Evolutionary conservation across 2,329 filamentous ascomycete species (phyloP), one percentile per base, ranked within the genome.

Genomic region (Phoma sp.): DNA sequence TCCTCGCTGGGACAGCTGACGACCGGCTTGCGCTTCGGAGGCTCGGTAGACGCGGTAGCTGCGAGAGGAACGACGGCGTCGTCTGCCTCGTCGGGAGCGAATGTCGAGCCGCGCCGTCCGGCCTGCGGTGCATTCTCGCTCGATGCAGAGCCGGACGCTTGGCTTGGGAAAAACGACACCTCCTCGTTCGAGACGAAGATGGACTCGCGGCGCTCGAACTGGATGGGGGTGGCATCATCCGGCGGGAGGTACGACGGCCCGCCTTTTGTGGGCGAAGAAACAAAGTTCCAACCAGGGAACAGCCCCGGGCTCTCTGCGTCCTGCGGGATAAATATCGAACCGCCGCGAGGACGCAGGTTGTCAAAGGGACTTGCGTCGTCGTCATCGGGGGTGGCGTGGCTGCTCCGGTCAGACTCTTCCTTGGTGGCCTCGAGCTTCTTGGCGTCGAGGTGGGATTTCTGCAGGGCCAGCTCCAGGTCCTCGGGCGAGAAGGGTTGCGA

Each of bases 401-500:
- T 58, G 50, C 69, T 70, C 44, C 61, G 60, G 38, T 70, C 70
- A 22, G 60, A 65, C 39, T 73, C 70, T 43, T 72, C 68, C 29
- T 63, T 65, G 5, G 67, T 58, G 15, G 57, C 38, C 21, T 68
- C 65, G 46, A 68, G 63, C 31, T 66, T 61, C 15, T 63, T 68
- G 9, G 65, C 55, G 39, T 72, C 71, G 13, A 75, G 64, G 38
- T 77, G 74, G 4, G 77, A 78, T 36, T 72, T 69, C 44, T 77
- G 69, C 47, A 81, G 63, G 0, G 80, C 80, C 8, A 76, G 63
- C 37, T 76, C 75, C 40, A 82, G 72, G 25, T 81, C 78, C 45
- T 79, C 76, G 24, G 77, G 71, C 2, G 77, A 74, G 59, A 81
- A 82, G 1, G 76, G 76, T 22, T 64, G 62, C 60, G 68, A 69